Percentiles rank a stretch among this genome's conserved stretches.
These are phyloP conservation scores for Immersiporthe knoxdaviesiana DNA, from an alignment of 2,329 filamentous ascomycete species.

Conservation along the genomic window DNA sequence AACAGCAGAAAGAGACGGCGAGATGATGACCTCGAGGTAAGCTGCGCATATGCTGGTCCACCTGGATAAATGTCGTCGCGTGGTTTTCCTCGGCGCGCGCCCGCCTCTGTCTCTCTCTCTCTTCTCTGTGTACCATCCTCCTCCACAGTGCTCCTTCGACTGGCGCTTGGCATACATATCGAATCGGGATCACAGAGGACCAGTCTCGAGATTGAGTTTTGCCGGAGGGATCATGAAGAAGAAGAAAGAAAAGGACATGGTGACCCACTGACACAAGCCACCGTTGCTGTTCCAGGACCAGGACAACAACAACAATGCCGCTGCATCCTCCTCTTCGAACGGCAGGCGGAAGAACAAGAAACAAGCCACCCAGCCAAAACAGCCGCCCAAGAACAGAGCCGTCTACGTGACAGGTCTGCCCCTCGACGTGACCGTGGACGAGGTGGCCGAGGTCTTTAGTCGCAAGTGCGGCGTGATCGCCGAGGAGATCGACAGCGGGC, in stretches of 20 bases:
- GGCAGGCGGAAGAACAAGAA: conserved; percentile 39
- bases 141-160: neutral
- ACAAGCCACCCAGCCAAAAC: conserved; percentile 43
- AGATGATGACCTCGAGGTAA: conserved; percentile 48
- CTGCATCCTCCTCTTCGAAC: conserved; percentile 9
- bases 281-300: conserved; percentile 32
- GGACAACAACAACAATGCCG: conserved; percentile 38
- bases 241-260: conserved; percentile 13
- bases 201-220: conserved; percentile 13
- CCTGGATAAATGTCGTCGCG: conserved; percentile 29
- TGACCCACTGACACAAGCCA: conserved; percentile 30
- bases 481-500: conserved; percentile 87
- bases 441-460: conserved; percentile 83
- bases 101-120: neutral
- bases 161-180: conserved; percentile 12
- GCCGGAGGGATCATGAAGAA: conserved; percentile 3
- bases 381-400: conserved; percentile 74
- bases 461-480: conserved; percentile 87
- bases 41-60: conserved; percentile 38
- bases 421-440: conserved; percentile 73
- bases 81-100: conserved; percentile 19
- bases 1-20: conserved; percentile 49
- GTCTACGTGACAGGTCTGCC: conserved; percentile 92
- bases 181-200: conserved; percentile 1
- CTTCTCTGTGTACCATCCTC: neutral